phyloP scores from a whole-genome alignment of 345 rosid genomes.

The Sisymbrium irio region DNA sequence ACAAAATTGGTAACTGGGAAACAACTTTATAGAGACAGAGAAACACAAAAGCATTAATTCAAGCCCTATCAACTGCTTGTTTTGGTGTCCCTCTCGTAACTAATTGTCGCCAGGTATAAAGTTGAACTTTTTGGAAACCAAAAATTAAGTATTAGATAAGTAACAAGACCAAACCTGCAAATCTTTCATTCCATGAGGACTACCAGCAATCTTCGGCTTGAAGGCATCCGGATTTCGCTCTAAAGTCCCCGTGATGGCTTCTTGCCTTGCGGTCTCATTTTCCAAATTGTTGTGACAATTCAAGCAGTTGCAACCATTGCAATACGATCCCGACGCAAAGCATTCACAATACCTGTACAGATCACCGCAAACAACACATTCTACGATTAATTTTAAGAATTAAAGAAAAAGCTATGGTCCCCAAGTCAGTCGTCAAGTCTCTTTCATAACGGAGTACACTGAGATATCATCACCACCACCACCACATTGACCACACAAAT shows the following conservation, averaged over 20 bases:
- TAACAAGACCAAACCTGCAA: slow-evolving; percentile 42
- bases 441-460: neutral
- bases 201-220: slow-evolving; percentile 65
- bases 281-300: slow-evolving; percentile 75
- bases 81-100: neutral
- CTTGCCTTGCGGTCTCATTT: slow-evolving; percentile 54
- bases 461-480: neutral
- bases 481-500: neutral
- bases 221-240: slow-evolving; percentile 82
- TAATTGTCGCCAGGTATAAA: neutral
- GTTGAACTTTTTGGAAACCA: neutral
- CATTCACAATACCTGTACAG: slow-evolving; percentile 80
- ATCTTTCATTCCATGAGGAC: slow-evolving; percentile 52
- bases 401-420: neutral
- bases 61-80: neutral
- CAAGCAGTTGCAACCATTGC: slow-evolving; percentile 77
- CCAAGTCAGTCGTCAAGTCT: neutral
- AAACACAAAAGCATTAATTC: neutral
- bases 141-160: neutral
- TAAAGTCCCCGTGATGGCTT: slow-evolving; percentile 52
- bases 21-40: neutral
- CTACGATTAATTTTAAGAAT: neutral
- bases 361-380: neutral
- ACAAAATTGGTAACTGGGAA: neutral
- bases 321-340: slow-evolving; percentile 70